phyloP scores from a whole-genome alignment of 805 yeast species.

The Barnettozyma botsteinii region DNA sequence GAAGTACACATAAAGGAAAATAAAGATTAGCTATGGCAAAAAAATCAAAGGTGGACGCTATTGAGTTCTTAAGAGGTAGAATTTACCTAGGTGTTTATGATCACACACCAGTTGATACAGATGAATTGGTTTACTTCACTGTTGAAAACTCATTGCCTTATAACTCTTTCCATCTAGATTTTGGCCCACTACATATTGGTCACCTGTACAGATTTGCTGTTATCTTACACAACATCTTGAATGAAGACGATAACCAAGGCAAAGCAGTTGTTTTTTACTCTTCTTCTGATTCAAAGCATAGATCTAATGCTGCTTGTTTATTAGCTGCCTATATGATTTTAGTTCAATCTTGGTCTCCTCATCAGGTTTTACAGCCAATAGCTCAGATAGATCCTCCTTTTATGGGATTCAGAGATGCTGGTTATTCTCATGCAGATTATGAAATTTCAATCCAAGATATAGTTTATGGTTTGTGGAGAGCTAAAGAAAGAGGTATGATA shows the following conservation, averaged over 20 bases:
- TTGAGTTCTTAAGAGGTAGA: conserved; percentile 39
- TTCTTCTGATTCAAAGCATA: conserved; percentile 66
- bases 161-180: conserved; percentile 92
- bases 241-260: conserved; percentile 75
- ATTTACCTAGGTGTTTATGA: conserved; percentile 91
- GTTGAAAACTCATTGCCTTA: conserved; percentile 90
- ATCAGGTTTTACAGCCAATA: conserved; percentile 91
- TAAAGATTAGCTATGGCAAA: conserved; percentile 37
- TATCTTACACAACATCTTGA: conserved; percentile 82
- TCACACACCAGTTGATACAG: conserved; percentile 68
- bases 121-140: conserved; percentile 75
- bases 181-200: conserved; percentile 94
- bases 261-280: conserved; percentile 91
- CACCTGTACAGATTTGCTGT: conserved; percentile 94
- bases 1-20: no score
- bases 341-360: conserved; percentile 98
- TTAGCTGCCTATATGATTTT: conserved; percentile 91
- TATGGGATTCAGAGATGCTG: conserved; percentile 95
- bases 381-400: conserved; percentile 90
- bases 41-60: conserved; percentile 50
- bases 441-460: conserved; percentile 91
- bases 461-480: conserved; percentile 96
- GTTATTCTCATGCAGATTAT: conserved; percentile 92
- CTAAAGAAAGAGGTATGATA: conserved; percentile 84
- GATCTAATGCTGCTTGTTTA: conserved; percentile 93